phyloP scores from a whole-genome alignment of 202 grass and related monocot genomes.

The Dendrocalamus latiflorus region DNA sequence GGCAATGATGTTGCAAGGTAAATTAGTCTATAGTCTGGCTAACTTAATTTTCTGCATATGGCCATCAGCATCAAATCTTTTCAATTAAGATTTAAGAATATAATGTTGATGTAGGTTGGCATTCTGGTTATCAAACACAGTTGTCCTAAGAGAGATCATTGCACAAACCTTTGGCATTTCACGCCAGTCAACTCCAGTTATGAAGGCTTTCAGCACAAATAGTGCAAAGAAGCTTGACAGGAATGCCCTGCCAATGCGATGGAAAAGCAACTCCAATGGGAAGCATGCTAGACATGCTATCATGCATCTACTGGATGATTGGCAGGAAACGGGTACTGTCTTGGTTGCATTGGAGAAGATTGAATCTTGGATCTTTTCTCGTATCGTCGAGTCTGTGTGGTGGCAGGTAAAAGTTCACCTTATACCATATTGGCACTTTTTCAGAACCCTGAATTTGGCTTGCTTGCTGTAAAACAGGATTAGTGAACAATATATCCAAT shows the following conservation, averaged over 20 bases:
- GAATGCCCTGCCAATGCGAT: conserved; percentile 15
- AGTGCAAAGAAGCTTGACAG: conserved; percentile 30
- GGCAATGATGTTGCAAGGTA: conserved; percentile 96
- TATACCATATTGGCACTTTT: background rate
- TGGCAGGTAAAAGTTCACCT: conserved; percentile 66
- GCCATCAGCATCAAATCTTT: background rate
- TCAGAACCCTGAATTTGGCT: background rate
- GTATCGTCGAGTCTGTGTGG: conserved; percentile 85
- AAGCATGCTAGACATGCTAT: conserved; percentile 35
- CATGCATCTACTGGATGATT: conserved; percentile 49
- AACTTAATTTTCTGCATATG: background rate
- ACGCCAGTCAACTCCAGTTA: conserved; percentile 31
- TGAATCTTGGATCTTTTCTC: conserved; percentile 85
- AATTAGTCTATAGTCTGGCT: background rate
- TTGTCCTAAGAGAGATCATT: conserved; percentile 81
- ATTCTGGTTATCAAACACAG: conserved; percentile 90
- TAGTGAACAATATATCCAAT: background rate
- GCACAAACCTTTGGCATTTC: conserved; percentile 57
- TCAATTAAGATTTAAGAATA: conserved; percentile 7
- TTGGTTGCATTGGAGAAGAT: conserved; percentile 70
- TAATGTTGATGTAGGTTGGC: conserved; percentile 66
- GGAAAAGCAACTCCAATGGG: conserved; percentile 35
- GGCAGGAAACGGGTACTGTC: conserved; percentile 57
- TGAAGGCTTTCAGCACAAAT: conserved; percentile 28
- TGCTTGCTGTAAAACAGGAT: conserved; percentile 14